Evolutionary conservation across 345 rosid genomes (phyloP), one percentile per base, ranked within the genome.

Genomic region (Arabis alpina): DNA sequence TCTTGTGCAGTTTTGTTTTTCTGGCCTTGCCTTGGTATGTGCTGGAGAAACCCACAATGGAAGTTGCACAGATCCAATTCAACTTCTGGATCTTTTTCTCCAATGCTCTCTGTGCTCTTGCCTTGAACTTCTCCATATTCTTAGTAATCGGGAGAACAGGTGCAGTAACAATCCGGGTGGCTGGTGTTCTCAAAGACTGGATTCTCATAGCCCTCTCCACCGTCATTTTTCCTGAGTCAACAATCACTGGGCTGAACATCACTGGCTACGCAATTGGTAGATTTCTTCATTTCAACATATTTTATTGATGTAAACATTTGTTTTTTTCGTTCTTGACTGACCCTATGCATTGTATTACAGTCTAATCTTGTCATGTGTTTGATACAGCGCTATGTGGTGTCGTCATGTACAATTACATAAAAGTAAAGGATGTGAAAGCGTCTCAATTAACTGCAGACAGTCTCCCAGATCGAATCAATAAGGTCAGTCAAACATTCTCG

Each of bases 141-240:
- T 77, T 94, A 70, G 98, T 94, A 8, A 89, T 91, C 32, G 98
- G 96, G 36, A 86, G 98, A 87, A 94, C 96, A 42, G 97, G 98
- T 59, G 99, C 99, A 0, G 93, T 94, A 51, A 91, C 97, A 23
- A 81, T 91, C 62, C 84, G 97, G 62, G 99, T 94, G 66, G 99
- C 97, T 65, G 98, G 99, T 45, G 98, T 91, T 68, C 82, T 94
- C 40, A 94, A 91, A 79, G 99, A 91, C 76, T 94, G 99, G 98
- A 94, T 91, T 78, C 80, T 94, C 53, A 91, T 91, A 70, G 98
- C 97, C 60, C 97, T 93, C 71, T 93, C 97, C 14, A 90, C 96
- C 2, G 86, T 93, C 73, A 79, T 93, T 71, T 91, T 91, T 55
- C 97, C 97, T 0, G 98, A 93, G 77, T 91, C 98, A 42, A 81